Conservation (phyloP, 176 grass and related monocot species). For the Ensete glaucum region DNA sequence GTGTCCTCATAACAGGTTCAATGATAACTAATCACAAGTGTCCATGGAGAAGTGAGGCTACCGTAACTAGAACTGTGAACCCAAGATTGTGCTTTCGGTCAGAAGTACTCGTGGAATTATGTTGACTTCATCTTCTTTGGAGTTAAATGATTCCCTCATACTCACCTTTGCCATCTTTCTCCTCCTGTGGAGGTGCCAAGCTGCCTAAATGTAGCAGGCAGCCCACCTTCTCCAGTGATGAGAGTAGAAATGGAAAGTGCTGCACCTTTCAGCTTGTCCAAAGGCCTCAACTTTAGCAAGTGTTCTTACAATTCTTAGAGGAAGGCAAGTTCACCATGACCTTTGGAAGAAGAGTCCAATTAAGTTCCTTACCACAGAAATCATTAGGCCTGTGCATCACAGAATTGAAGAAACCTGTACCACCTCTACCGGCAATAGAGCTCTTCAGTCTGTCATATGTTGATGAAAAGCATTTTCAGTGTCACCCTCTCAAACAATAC, state of each 20-base stretch:
- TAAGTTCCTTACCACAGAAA: constrained; percentile 14
- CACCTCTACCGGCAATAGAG: not conserved
- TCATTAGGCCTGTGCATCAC: not conserved
- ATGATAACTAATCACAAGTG: no score
- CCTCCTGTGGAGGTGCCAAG: constrained; percentile 7
- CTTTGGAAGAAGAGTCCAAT: constrained; percentile 8
- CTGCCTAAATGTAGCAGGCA: constrained; percentile 16
- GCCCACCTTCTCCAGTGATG: constrained; percentile 16
- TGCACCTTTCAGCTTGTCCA: constrained; percentile 2
- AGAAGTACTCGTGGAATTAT: not conserved
- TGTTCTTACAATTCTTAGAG: constrained; percentile 5
- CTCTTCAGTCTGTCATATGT: constrained; percentile 9
- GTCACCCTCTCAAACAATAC: constrained; percentile 13
- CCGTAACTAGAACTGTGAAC: not conserved
- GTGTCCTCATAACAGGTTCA: no score
- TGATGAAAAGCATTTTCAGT: constrained; percentile 15
- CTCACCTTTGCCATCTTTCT: not conserved
- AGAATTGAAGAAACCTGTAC: constrained; percentile 7
- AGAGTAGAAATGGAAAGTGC: constrained; percentile 10
- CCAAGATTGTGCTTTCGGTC: not conserved
- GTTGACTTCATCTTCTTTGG: not conserved
- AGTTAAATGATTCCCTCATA: not conserved
- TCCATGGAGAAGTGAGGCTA: no score
- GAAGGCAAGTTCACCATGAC: not conserved
- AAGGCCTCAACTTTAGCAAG: constrained; percentile 12